Base-by-base conservation (phyloP, 441 rosid genomes). In the Eutrema salsugineum region DNA sequence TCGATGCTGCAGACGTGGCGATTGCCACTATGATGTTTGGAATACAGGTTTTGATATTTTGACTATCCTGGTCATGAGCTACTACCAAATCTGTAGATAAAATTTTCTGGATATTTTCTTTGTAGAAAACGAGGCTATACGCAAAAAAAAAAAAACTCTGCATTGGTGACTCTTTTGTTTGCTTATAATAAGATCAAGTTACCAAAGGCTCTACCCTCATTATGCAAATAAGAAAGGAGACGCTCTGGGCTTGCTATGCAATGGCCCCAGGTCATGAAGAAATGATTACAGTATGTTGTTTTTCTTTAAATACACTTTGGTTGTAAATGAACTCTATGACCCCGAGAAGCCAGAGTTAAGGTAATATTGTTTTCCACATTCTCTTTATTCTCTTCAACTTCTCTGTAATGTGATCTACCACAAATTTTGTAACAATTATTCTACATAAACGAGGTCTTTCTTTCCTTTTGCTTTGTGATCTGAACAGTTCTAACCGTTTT, bases 1-100 rank as follows among this genome's bases (percentile, higher is more conserved):
- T n/a, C n/a, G 97, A 88, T 86, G 99, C 97, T 33, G 97, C 99
- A 68, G 94, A 94, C 75, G 99, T 94, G 76, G 95, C 99, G 44
- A 91, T 90, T 85, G 93, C 90, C 46, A 75, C 94, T 27, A 88
- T 91, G 97, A 59, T 79, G 75, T 83, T 91, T 66, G 97, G 97
- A 54, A 87, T 94, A 81, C 97, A 91, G 91, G 97, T 94, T 58
- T 38, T 47, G 6, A 10, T 57, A 8, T 47, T 15, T 44, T 56
- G 10, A 44, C 48, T 11, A 20, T 69, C 49, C 44, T 17, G 15
- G 15, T 70, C 4, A 50, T 17, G 15, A 14, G 28, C 12, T 49
- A 61, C 53, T 12, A 46, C 30, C 33, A 50, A 30, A 12, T 38
- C 22, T 53, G 56, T 9, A 15, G 22, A 42, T n/a, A 35, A 3